Evolutionary conservation across 202 grass and related monocot genomes (phyloP).

Genomic region (Miscanthus sacchariflorus): DNA sequence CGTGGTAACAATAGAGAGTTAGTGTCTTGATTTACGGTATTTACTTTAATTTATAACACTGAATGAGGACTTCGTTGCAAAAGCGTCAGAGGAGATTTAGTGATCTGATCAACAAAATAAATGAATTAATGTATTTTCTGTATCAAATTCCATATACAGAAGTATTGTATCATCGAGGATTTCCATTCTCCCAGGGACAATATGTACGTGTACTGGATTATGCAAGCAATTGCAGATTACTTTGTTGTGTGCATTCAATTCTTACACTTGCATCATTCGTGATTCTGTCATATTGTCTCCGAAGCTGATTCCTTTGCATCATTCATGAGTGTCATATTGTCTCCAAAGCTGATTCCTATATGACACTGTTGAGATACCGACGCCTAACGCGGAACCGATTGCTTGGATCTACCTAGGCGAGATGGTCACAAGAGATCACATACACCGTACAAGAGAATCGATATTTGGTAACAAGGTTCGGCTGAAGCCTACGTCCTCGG

Average conservation of each 20-base stretch:
- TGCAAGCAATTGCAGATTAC: no score
- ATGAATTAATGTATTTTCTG: conserved; percentile 17
- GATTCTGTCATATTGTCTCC: no score
- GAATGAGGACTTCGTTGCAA: background rate
- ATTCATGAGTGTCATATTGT: no score
- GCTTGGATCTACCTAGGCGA: no score
- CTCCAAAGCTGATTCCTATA: no score
- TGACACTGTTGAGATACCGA: no score
- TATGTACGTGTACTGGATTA: background rate
- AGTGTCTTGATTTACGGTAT: background rate
- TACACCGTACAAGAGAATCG: no score
- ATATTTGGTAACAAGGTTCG: no score
- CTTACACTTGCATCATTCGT: conserved; percentile 3
- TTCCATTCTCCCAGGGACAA: conserved; percentile 4
- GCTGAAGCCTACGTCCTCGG: no score
- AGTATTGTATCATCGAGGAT: background rate
- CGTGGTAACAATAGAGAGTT: conserved; percentile 14
- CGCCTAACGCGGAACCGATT: no score
- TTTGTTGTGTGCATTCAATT: background rate
- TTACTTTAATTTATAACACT: background rate
- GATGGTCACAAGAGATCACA: no score
- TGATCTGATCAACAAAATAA: conserved; percentile 20
- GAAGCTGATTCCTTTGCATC: no score
- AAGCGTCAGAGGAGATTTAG: background rate
- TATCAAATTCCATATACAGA: conserved; percentile 22